These are phyloP conservation scores for Sequoia sempervirens DNA, from an alignment of 75 land plant genomes.

Conservation along the genomic window DNA sequence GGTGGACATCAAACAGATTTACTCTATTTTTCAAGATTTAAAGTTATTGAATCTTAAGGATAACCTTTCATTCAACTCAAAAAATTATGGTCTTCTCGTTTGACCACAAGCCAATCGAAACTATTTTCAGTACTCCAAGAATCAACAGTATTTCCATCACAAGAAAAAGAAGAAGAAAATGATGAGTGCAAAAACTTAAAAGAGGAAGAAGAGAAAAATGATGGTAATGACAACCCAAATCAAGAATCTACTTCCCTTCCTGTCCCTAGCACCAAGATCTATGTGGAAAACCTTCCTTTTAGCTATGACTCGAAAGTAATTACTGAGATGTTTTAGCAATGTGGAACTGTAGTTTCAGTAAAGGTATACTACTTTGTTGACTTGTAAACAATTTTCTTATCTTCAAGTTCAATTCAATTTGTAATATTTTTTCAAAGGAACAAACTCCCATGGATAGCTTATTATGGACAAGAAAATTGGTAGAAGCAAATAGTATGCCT, in stretches of 20 bases:
- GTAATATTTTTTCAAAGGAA: not conserved
- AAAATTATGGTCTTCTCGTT: too few relatives aligned
- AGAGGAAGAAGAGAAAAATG: not conserved
- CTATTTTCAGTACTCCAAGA: not conserved
- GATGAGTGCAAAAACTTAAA: not conserved
- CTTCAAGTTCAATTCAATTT: not conserved
- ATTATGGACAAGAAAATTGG: slow-evolving; percentile 57
- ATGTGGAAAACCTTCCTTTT: not conserved
- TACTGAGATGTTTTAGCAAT: not conserved
- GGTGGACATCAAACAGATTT: too few relatives aligned
- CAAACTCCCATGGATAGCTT: slow-evolving; percentile 28
- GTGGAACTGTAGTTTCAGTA: not conserved
- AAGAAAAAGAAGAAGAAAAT: not conserved
- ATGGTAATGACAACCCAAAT: not conserved
- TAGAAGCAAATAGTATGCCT: slow-evolving; percentile 80
- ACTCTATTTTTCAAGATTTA: too few relatives aligned
- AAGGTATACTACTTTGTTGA: not conserved
- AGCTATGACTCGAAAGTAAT: not conserved
- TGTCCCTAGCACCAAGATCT: not conserved
- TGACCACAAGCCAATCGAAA: not conserved
- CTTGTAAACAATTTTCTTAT: not conserved
- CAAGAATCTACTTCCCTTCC: not conserved
- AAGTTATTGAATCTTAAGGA: too few relatives aligned
- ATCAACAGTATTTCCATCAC: not conserved
- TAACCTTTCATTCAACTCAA: too few relatives aligned